Evolutionary conservation across 1,139 yeast genomes (phyloP).

Genomic region (Petasospora fabianii): DNA sequence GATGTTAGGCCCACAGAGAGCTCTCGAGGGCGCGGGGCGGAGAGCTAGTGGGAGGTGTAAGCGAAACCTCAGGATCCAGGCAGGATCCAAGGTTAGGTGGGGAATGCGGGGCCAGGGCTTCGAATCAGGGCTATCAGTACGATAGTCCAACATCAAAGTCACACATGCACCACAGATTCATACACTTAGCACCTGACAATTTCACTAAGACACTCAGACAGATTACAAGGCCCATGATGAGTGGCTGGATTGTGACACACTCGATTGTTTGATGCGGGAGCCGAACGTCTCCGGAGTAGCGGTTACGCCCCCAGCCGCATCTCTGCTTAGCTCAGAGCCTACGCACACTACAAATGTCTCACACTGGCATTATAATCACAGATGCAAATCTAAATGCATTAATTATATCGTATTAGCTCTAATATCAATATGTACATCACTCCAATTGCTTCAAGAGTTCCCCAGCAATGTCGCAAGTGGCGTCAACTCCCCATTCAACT

Average conservation of each 20-base stretch:
- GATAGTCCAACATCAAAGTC: too few species aligned
- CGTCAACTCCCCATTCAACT: conserved; percentile 67
- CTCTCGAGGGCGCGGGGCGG: neutral
- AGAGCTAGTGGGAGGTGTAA: neutral
- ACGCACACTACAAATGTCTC: neutral
- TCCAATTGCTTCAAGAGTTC: conserved; percentile 33
- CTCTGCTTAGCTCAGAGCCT: neutral
- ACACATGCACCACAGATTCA: too few species aligned
- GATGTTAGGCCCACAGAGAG: conserved; percentile 4
- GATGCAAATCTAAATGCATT: too few species aligned
- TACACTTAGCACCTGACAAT: too few species aligned
- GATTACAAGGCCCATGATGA: neutral
- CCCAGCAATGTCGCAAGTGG: conserved; percentile 51
- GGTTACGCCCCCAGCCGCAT: neutral
- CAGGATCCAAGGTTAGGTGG: neutral
- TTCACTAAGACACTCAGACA: neutral
- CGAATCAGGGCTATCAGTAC: too few species aligned
- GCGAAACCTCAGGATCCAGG: too few species aligned
- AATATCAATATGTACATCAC: too few species aligned
- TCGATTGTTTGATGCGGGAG: neutral
- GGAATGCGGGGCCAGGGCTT: neutral
- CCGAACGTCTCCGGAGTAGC: neutral
- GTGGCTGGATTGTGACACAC: conserved; percentile 1
- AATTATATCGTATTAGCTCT: too few species aligned
- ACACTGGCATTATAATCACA: too few species aligned